These are phyloP conservation scores for Mycena rosella DNA, from an alignment of 768 basidiomycete species.

Conservation along the genomic window DNA sequence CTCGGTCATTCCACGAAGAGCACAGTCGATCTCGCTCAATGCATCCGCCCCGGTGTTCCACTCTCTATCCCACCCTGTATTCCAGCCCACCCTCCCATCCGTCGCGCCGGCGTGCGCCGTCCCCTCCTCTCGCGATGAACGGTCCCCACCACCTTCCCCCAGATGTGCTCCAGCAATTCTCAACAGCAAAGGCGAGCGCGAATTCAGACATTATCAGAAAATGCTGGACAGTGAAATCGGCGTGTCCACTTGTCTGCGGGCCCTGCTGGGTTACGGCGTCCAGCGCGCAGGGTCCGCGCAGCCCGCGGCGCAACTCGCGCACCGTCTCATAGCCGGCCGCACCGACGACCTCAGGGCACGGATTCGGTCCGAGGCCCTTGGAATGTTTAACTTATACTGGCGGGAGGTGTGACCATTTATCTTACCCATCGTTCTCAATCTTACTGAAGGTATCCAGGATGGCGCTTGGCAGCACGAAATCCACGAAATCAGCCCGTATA, in stretches of 20 bases:
- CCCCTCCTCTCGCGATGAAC: background rate
- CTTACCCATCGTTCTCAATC: too few species aligned
- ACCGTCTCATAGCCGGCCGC: background rate
- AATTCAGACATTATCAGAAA: background rate
- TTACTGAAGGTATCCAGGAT: too few species aligned
- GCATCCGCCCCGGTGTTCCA: background rate
- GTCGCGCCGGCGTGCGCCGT: background rate
- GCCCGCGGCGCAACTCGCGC: background rate
- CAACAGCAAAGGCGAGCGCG: background rate
- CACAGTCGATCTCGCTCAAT: background rate
- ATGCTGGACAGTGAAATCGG: background rate
- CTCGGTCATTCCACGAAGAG: too few species aligned
- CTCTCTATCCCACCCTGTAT: background rate
- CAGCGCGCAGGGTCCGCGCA: background rate
- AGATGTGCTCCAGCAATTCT: background rate
- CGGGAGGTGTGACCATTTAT: background rate
- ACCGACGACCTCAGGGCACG: background rate
- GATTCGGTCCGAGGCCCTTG: background rate
- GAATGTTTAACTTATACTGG: background rate
- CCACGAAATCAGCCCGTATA: background rate
- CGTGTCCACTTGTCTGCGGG: background rate
- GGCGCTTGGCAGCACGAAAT: slow-evolving; percentile 1
- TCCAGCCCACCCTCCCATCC: background rate
- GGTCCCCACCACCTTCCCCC: background rate
- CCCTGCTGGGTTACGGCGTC: background rate